A percentile compares a stretch with the other conserved stretches of the same genome.
Conservation (phyloP, 2,329 filamentous ascomycete species). For the Trichoderma simmonsii region DNA sequence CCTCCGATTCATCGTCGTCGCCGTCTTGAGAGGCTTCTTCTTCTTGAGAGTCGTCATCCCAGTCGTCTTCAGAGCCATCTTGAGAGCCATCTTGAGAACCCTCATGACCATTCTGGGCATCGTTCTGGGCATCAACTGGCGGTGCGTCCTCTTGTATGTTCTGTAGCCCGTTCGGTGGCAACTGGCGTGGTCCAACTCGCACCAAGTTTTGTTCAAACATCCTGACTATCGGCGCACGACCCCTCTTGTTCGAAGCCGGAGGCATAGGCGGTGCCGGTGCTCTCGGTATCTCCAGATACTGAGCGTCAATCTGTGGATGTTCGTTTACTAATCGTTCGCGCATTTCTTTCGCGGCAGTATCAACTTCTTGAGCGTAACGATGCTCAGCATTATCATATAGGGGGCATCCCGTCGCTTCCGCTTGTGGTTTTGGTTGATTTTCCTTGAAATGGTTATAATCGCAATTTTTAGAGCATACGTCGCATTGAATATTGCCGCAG, state of each 20-base stretch:
- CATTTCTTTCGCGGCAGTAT: constrained; percentile 57
- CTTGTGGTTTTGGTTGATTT: constrained; percentile 35
- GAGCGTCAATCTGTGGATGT: constrained; percentile 58
- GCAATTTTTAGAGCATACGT: constrained; percentile 67
- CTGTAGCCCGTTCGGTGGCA: not conserved
- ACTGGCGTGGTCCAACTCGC: not conserved
- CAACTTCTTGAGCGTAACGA: constrained; percentile 62
- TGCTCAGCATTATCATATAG: constrained; percentile 62
- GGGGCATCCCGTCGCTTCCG: constrained; percentile 57
- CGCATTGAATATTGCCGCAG: constrained; percentile 58
- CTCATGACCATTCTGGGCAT: not conserved
- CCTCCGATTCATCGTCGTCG: not conserved
- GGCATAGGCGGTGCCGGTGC: not conserved
- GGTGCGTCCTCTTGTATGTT: not conserved
- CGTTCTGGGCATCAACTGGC: not conserved
- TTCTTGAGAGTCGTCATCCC: not conserved
- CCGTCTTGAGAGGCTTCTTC: not conserved
- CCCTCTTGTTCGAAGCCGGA: not conserved
- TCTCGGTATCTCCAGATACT: constrained; percentile 46
- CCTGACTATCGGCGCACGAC: not conserved
- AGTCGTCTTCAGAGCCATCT: not conserved
- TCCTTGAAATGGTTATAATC: constrained; percentile 71
- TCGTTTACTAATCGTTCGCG: constrained; percentile 53
- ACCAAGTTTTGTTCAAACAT: not conserved
- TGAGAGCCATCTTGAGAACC: not conserved